Percentiles rank a stretch among this genome's conserved stretches.
Evolutionary conservation across 2,329 filamentous ascomycete species (phyloP).

Genomic region (Coleophoma eucalyptorum): DNA sequence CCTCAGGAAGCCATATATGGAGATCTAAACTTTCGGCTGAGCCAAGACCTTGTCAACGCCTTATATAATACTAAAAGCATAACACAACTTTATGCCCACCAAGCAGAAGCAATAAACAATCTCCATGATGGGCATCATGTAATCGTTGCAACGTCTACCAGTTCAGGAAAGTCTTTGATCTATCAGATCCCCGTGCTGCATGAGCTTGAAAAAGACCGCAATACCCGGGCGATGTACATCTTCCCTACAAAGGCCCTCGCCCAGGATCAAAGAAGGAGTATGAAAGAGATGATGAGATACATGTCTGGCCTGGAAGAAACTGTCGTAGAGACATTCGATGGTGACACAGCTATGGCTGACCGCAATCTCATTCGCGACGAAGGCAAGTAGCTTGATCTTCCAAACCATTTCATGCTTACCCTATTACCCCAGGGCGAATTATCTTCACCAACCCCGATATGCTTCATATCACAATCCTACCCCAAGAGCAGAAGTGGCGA

Average conservation of each 20-base stretch:
- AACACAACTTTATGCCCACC: constrained; percentile 82
- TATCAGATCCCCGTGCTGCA: constrained; percentile 93
- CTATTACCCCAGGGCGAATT: constrained; percentile 50
- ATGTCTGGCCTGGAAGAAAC: constrained; percentile 73
- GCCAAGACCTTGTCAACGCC: constrained; percentile 91
- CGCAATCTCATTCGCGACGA: constrained; percentile 81
- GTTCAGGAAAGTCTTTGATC: constrained; percentile 96
- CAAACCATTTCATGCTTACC: too few species aligned
- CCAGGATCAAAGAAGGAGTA: constrained; percentile 86
- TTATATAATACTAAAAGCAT: constrained; percentile 90
- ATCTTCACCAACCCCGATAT: constrained; percentile 99
- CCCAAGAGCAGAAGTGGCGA: constrained; percentile 87
- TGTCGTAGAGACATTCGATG: constrained; percentile 91
- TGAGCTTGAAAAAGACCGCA: constrained; percentile 72
- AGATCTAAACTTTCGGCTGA: constrained; percentile 80
- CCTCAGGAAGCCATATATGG: constrained; percentile 78
- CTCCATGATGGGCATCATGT: constrained; percentile 80
- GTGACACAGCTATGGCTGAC: constrained; percentile 81
- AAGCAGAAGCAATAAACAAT: constrained; percentile 89
- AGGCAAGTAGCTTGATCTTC: constrained; percentile 29
- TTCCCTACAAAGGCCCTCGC: constrained; percentile 96
- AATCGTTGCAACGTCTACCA: constrained; percentile 91
- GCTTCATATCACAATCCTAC: constrained; percentile 90
- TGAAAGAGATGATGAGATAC: constrained; percentile 79
- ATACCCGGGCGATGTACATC: constrained; percentile 90